Percentiles rank a stretch among this genome's conserved stretches.
Conservation (phyloP, 2,329 filamentous ascomycete genomes). For the Nemania diffusa region DNA sequence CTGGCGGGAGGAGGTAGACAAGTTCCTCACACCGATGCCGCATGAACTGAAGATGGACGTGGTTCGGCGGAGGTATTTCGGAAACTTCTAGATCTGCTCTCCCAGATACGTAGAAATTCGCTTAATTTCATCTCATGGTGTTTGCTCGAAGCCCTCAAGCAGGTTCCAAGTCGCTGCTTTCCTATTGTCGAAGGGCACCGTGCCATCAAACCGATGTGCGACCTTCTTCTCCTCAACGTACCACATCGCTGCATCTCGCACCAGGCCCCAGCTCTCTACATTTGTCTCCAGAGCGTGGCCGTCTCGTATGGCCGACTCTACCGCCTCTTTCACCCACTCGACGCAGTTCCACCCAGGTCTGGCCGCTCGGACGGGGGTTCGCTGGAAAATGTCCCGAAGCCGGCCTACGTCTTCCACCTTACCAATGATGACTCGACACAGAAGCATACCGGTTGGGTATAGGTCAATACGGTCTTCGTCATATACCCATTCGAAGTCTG, state of each 20-base stretch:
- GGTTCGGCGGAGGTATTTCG: background rate
- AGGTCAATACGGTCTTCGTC: slow-evolving; percentile 39
- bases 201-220: slow-evolving; percentile 54
- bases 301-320: slow-evolving; percentile 47
- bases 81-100: background rate
- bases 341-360: slow-evolving; percentile 56
- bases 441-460: slow-evolving; percentile 26
- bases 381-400: slow-evolving; percentile 46
- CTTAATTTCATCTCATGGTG: slow-evolving; percentile 3
- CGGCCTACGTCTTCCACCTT: slow-evolving; percentile 49
- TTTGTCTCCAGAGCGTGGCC: slow-evolving; percentile 49
- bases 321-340: slow-evolving; percentile 55
- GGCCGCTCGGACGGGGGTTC: slow-evolving; percentile 46
- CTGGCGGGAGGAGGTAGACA: background rate
- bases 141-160: slow-evolving; percentile 41
- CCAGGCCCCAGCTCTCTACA: slow-evolving; percentile 48
- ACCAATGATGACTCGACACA: slow-evolving; percentile 44
- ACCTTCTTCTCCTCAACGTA: slow-evolving; percentile 55
- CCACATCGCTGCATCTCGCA: slow-evolving; percentile 52
- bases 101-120: no score
- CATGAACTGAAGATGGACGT: background rate
- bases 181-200: slow-evolving; percentile 43
- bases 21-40: background rate
- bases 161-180: slow-evolving; percentile 53
- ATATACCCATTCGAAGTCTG: slow-evolving; percentile 35